Evolutionary conservation across 768 basidiomycete species (phyloP).

Genomic region (Hortiboletus campestris): DNA sequence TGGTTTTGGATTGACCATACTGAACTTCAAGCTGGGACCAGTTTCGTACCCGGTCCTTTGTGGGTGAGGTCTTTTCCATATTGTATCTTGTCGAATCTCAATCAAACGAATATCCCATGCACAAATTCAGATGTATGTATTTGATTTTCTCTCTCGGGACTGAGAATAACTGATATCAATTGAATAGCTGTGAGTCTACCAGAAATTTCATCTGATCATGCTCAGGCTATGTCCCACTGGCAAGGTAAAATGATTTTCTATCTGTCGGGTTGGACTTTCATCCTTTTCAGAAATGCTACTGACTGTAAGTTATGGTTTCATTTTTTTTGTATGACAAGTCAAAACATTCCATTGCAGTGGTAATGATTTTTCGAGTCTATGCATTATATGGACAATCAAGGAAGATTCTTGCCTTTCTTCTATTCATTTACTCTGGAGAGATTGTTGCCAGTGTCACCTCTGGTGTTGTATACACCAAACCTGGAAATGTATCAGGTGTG

Average conservation of each 20-base stretch:
- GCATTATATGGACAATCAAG: constrained; percentile 6
- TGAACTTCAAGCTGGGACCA: background rate
- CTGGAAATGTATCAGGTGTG: background rate
- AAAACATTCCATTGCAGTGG: background rate
- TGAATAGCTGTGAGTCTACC: background rate
- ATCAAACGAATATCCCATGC: background rate
- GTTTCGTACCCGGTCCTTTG: constrained; percentile 4
- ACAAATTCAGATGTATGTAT: constrained; percentile 2
- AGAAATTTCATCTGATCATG: background rate
- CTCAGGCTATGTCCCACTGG: background rate
- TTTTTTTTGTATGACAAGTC: background rate
- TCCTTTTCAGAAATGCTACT: background rate
- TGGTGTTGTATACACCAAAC: background rate
- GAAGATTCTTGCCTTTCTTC: background rate
- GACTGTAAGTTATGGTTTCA: background rate
- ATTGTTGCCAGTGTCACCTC: background rate
- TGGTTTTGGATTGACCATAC: background rate
- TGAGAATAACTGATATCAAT: background rate
- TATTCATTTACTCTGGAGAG: background rate
- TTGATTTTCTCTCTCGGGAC: background rate
- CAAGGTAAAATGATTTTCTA: background rate
- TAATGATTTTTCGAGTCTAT: constrained; percentile 13
- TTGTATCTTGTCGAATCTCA: background rate
- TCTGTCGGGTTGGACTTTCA: background rate
- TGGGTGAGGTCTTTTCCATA: background rate